Evolutionary conservation across 2,329 filamentous ascomycete genomes (phyloP).

Genomic region (Aspergillus sp.): DNA sequence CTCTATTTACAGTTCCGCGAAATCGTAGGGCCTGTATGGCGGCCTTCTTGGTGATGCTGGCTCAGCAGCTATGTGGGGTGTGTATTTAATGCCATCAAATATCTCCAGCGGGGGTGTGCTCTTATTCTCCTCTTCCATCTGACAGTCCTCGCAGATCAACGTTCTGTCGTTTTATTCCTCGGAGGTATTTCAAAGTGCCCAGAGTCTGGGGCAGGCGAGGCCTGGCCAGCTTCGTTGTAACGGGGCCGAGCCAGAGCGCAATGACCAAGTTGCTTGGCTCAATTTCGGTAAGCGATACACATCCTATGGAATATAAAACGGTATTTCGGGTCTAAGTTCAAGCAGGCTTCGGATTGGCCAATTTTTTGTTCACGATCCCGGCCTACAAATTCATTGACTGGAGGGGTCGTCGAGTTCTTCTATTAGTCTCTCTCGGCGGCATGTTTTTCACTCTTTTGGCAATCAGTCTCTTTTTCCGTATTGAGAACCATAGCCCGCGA

Average conservation of each 20-base stretch:
- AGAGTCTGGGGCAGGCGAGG: not conserved
- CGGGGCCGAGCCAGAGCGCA: constrained; percentile 1
- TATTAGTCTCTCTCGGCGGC: constrained; percentile 27
- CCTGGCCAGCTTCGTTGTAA: not conserved
- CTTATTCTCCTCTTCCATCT: not conserved
- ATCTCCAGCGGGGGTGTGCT: not conserved
- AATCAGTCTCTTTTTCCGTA: constrained; percentile 24
- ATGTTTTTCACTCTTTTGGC: constrained; percentile 28
- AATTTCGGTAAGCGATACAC: constrained; percentile 19
- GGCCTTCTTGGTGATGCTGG: constrained; percentile 29
- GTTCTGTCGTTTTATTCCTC: constrained; percentile 32
- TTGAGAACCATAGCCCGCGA: constrained; percentile 10
- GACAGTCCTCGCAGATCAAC: constrained; percentile 22
- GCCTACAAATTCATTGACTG: constrained; percentile 25
- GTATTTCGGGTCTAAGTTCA: not conserved
- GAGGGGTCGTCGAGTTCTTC: constrained; percentile 25
- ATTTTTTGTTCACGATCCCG: constrained; percentile 30
- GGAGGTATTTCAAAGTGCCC: not conserved
- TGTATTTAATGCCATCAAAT: not conserved
- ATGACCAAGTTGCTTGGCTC: constrained; percentile 17
- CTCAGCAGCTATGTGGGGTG: constrained; percentile 32
- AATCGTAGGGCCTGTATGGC: constrained; percentile 27
- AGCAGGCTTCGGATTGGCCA: constrained; percentile 26
- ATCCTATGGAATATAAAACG: not conserved
- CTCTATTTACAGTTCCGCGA: constrained; percentile 21